Base-by-base conservation (phyloP, 441 rosid species). In the Corymbia calophylla region DNA sequence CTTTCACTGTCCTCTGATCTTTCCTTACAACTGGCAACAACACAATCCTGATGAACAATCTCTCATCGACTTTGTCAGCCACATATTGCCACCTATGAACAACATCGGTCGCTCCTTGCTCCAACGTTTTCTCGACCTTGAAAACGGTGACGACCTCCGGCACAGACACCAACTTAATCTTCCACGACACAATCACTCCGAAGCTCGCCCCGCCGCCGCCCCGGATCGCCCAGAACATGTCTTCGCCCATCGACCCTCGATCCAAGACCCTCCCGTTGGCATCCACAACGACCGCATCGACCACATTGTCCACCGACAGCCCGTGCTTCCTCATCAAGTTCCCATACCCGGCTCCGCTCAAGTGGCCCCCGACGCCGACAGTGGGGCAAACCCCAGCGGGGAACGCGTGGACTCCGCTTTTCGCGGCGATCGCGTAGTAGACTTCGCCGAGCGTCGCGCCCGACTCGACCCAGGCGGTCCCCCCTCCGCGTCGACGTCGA, bases 201-300 rank as follows among this genome's bases (percentile, higher is more conserved):
- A 87, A 87, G 82, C 88, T 87, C 27, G 82, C 88, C 27, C 88
- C 88, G 35, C 88, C 88, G 5, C 88, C 88, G 13, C 88, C 82
- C 11, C 88, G 60, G 82, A 87, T 87, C 18, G 88, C 88, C 88
- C 88, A 87, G 82, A 87, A 87, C 39, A 64, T 53, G 49, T 87
- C 88, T 8, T 87, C 82, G 35, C 88, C 82, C 88, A 64, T 87
- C 81, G 82, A 87, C 29, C 68, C 39, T 62, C 88, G 16, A 48
- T 87, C 88, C 54, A 87, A 87, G 82, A 87, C 35, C 82, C 39
- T 53, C 16, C 82, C 88, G 32, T 31, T 51, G 44, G 70, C 82
- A 64, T 87, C 77, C 55, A 87, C 88, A 48, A 87, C 77, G 56
- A 62, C 77, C 9, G 89, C 89, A 54, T 88, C 89, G 53, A 88